Conservation (phyloP, 1,284 basidiomycete species). For the Schizophyllum commune region DNA sequence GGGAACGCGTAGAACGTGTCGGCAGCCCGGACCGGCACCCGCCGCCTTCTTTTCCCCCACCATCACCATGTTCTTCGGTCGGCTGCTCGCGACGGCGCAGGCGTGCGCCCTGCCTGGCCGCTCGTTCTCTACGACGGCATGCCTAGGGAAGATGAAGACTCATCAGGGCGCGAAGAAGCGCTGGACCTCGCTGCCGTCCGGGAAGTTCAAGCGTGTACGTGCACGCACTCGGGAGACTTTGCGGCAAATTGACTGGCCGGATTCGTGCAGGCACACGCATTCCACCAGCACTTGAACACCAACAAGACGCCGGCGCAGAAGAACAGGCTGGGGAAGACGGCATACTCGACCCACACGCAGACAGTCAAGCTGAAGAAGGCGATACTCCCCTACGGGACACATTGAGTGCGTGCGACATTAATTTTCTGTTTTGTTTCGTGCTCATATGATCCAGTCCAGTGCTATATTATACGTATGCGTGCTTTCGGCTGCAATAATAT, state of each 20-base stretch:
- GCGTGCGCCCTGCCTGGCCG: slow-evolving; percentile 17
- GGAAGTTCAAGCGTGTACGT: slow-evolving; percentile 69
- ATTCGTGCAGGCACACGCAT: slow-evolving; percentile 49
- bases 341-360: slow-evolving; percentile 58
- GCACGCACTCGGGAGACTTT: background rate
- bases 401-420: slow-evolving; percentile 19
- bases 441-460: background rate
- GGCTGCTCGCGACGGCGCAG: slow-evolving; percentile 3
- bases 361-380: slow-evolving; percentile 56
- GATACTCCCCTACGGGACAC: slow-evolving; percentile 61
- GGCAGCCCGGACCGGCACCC: background rate
- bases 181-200: slow-evolving; percentile 62
- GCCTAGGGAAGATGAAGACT: slow-evolving; percentile 56
- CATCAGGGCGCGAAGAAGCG: slow-evolving; percentile 78
- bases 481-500: background rate
- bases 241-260: slow-evolving; percentile 6
- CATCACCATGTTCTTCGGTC: background rate
- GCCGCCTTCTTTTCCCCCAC: background rate
- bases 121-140: slow-evolving; percentile 39
- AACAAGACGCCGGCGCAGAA: slow-evolving; percentile 57
- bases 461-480: slow-evolving; percentile 1
- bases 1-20: background rate
- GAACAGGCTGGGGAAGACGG: slow-evolving; percentile 56
- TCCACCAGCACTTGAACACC: slow-evolving; percentile 65
- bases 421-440: background rate